Evolutionary conservation across 1,284 basidiomycete genomes (phyloP), one percentile per base, ranked within the genome.

Genomic region (Golubevia pallescens): DNA sequence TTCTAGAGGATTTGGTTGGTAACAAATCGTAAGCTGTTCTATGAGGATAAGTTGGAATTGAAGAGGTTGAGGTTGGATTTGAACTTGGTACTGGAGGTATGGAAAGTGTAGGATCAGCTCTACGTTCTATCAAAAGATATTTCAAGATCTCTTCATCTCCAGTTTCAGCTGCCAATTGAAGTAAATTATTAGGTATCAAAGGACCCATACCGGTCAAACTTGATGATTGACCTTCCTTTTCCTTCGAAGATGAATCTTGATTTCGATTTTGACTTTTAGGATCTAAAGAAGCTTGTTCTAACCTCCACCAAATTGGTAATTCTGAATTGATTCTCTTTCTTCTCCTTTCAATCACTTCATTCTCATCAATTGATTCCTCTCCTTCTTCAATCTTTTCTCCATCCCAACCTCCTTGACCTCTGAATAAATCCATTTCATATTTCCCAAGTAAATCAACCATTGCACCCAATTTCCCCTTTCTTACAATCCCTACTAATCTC

Each of bases 11-110:
- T 52, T 77, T 77, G 48, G 68, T 68, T 19, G 60, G 57, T 66
- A 71, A 74, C 42, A 85, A 63, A 62, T 85, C 82, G 62, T 82
- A 84, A 2, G 82, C 82, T 2, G 81, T 77, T 8, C 82, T 72
- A 56, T 80, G 81, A 1, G 71, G 54, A 32, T 21, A 8, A 14
- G 57, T 5, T 5, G 34, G 34, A 5, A 5, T 10, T 38, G 3
- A 4, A 5, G 34, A 38, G 10, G 34, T 38, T 38, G 34, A 38
- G 51, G 54, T n/a, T 42, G 10, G 10, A 38, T 38, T 38, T 4
- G 10, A 4, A 5, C 10, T 32, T 48, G 24, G 7, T 1, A 79
- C 66, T 21, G 73, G 61, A 38, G 34, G 3, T 4, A 38, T 38
- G 10, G 34, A 38, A 3, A 77, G 16, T 3, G 81, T 84, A 2